Base-by-base conservation (phyloP, 306 rosid genomes). In the Datisca glomerata region DNA sequence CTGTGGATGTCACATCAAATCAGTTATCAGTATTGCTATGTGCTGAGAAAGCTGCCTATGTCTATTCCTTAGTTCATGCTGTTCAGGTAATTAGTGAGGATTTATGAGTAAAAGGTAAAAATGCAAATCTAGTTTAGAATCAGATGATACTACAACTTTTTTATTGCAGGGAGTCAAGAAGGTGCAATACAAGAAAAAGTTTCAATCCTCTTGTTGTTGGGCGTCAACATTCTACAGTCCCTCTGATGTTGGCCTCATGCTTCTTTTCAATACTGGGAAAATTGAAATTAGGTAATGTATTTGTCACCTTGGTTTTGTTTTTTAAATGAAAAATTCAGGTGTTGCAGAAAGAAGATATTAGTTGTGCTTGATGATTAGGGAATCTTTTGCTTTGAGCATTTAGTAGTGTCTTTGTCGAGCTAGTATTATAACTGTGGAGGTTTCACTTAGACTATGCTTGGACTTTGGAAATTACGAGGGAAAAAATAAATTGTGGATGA, bases 111-210 rank as follows among this genome's bases (percentile, higher is more conserved):
- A 8, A 31, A 8, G n/a, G 2, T 8, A 8, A 11, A 2, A 31
- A 31, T 12, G n/a, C n/a, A 28, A 12, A 28, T 6, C 7, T 8
- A 28, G 33, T 2, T 28, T 1, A 6, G 11, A 28, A 1, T 47
- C 32, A 35, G 37, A 52, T 54, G 21, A 68, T 60, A 49, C 51
- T 24, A 6, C 20, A 33, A 47, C 22, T 18, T 50, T 33, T 21
- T 54, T 35, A 22, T 44, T 20, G 34, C 59, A 87, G 94, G 94
- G 97, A 54, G 47, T 83, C 24, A 87, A 83, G 75, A 87, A 74
- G 72, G 97, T 87, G 55, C 71, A 73, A 25, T 24, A 61, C 70
- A 87, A 87, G 73, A 87, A 79, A 60, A 87, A 79, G 67, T 87
- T 68, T 33, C 77, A 66, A 18, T 62, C 79, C 49, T 70, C 72